Evolutionary conservation across 495 filamentous ascomycete species (phyloP), one percentile per base, ranked within the genome.

Genomic region (Tuber aestivum): DNA sequence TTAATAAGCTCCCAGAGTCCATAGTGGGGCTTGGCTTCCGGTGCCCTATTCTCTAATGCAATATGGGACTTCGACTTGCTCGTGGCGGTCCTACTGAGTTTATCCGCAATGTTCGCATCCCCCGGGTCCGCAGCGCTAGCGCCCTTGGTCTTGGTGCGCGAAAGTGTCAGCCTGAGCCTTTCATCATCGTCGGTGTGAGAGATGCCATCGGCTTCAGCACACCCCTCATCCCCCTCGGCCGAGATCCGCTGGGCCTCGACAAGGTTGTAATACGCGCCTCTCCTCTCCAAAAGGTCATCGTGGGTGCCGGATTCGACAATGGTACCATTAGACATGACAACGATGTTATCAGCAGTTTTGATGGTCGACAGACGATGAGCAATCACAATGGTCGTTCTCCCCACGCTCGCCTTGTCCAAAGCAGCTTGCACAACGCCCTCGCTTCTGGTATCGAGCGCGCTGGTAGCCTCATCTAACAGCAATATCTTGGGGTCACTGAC

Each of bases 401-500:
- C 95, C 78, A 92, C 87, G 20, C 94, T 89, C 50, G 94, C 95
- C 70, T 88, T 91, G 79, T 97, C 94, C 35, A 99, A 87, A 27
- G 95, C 95, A 61, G 92, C 92, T 84, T 99, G 95, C 0, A 99
- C 95, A 8, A 97, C 92, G 44, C 93, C 93, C 85, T 99, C 95
- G 21, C 93, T 94, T 82, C 94, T 95, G 70, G 95, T 97, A 83
- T 99, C 95, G n/a, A 99, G 87, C 2, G 94, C 94, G 41, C 91
- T 93, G 2, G 95, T 99, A 35, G 95, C 95, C 84, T 99, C 95
- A 81, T 99, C 95, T 23, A 99, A 89, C 4, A 99, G 86, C 0
- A 99, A 87, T 81, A 99, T 93, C 86, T 95, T 96, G n/a, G 95
- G 95, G 82, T 99, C 92, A 69, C 90, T 93, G 41, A 98, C 93